Percentiles rank a stretch among this genome's conserved stretches.
phyloP scores from a whole-genome alignment of 2,329 filamentous ascomycete genomes.

The Talaromyces atroroseus region DNA sequence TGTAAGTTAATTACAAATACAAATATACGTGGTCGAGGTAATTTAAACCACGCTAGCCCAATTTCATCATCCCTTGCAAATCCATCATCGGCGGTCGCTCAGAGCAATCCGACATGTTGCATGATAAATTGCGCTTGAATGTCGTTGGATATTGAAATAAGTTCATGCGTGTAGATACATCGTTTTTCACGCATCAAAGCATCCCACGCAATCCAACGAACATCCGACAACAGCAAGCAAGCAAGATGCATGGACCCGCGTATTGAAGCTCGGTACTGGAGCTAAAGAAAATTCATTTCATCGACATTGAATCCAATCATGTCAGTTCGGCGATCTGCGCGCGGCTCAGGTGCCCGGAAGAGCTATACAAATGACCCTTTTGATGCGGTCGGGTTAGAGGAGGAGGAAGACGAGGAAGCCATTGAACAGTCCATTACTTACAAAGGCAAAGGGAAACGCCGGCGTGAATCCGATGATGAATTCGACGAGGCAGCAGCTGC shows the following conservation, averaged over 20 bases:
- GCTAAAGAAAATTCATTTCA: background rate
- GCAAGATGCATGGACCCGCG: background rate
- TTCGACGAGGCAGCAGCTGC: conserved; percentile 9
- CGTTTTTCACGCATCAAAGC: background rate
- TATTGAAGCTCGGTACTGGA: background rate
- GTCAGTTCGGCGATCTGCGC: conserved; percentile 30
- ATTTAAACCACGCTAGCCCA: background rate
- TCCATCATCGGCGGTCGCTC: background rate
- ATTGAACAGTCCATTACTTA: conserved; percentile 17
- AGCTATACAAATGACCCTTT: conserved; percentile 35
- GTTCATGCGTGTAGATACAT: background rate
- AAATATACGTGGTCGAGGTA: background rate
- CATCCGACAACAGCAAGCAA: background rate
- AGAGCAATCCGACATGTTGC: background rate
- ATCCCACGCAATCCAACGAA: background rate
- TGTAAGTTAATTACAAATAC: background rate
- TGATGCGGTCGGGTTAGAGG: conserved; percentile 25
- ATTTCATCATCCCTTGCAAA: conserved; percentile 8
- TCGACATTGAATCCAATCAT: background rate
- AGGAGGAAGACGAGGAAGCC: conserved; percentile 31
- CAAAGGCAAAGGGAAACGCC: conserved; percentile 15
- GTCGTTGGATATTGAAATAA: background rate
- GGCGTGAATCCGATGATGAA: conserved; percentile 19
- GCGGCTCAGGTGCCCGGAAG: conserved; percentile 25
- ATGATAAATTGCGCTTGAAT: background rate